Base-by-base conservation (phyloP, 202 grass and related monocot genomes). In the Hordeum pubiflorum region DNA sequence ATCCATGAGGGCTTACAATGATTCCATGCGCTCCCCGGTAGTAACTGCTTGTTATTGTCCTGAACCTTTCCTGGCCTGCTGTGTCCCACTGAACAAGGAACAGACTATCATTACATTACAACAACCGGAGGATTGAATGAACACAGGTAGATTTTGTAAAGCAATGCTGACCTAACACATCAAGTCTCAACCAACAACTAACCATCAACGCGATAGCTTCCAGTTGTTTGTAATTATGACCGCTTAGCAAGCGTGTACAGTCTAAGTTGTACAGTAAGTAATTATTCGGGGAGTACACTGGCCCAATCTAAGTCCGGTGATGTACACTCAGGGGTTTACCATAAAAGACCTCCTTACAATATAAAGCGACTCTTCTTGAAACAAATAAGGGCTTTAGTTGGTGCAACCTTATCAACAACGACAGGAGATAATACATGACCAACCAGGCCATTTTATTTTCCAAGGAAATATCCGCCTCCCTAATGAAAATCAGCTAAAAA, bases 11-110 rank as follows among this genome's bases (percentile, higher is more conserved):
- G 39, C 77, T 87, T 94, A 91, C 91, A 63, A 97, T 97, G 85
- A 97, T 92, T 89, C 94, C 94, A 89, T 97, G 94, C 58, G 94
- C 94, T 81, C 94, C 94, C 14, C 91, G 87, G 63, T 97, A 97
- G 79, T 97, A 97, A 75, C 94, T 94, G 83, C 89, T 94, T 70
- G 91, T 97, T 46, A 94, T 97, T 56, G 91, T 97, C 79, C 94
- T 94, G 85, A 97, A 97, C 66, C 94, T 86, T 67, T 97, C 88
- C 56, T 97, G 94, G 26, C 91, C 89, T 82, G 94, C 91, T 86
- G 94, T 97, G 85, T 97, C 94, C 94, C 94, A 94, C 94, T 97
- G 74, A 63, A 76, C 58, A 91, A 85, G 57, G 63, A 78, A 87
- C 6, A 67, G 67, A 46, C 18, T 67, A 83, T 69, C 60, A 83